phyloP scores from a whole-genome alignment of 306 rosid species.

The Calophaca sinica region DNA sequence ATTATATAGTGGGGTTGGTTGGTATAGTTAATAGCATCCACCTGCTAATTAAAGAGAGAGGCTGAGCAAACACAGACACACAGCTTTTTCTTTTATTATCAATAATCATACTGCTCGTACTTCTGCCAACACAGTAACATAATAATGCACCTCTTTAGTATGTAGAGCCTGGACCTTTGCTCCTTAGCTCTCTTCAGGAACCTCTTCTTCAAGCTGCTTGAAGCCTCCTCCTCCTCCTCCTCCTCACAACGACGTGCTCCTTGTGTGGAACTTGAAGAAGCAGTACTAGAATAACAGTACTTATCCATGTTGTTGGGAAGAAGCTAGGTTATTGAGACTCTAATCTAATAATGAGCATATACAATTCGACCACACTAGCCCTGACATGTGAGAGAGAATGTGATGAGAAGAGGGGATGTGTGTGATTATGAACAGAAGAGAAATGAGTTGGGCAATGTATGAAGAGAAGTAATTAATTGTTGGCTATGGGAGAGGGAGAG shows the following conservation, averaged over 20 bases:
- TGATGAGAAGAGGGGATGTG: neutral
- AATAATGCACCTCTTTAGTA: conserved; percentile 63
- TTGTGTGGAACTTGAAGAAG: conserved; percentile 41
- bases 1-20: conserved; percentile 31
- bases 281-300: conserved; percentile 28
- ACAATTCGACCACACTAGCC: neutral
- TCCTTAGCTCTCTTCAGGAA: conserved; percentile 59
- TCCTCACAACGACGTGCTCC: neutral
- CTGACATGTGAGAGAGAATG: neutral
- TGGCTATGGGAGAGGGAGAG: too few relatives aligned
- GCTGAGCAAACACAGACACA: neutral
- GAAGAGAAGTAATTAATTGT: neutral
- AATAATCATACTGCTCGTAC: conserved; percentile 50
- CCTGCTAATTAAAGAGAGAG: conserved; percentile 11
- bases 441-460: too few relatives aligned
- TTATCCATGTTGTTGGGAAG: conserved; percentile 46
- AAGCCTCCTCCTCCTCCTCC: conserved; percentile 16
- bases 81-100: too few relatives aligned
- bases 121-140: conserved; percentile 68
- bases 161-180: conserved; percentile 61
- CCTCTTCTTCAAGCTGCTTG: conserved; percentile 60
- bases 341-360: neutral
- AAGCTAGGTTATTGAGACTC: neutral
- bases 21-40: conserved; percentile 43
- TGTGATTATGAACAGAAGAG: conserved; percentile 18